phyloP scores from a whole-genome alignment of 2,329 filamentous ascomycete genomes.

The Diaporthe citriasiana region DNA sequence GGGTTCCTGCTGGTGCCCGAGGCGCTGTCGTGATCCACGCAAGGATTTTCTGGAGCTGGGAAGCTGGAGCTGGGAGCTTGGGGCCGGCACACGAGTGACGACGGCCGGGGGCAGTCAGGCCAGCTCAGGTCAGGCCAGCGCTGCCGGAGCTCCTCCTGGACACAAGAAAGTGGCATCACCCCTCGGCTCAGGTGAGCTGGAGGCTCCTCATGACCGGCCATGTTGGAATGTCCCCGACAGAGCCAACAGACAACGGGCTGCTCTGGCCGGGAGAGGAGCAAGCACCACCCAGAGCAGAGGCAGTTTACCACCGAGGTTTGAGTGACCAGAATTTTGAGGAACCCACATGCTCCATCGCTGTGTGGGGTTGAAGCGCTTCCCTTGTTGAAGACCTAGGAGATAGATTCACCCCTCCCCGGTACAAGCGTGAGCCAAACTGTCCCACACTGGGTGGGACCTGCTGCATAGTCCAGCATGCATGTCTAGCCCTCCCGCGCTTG shows the following conservation, averaged over 20 bases:
- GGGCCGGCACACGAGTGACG: slow-evolving; percentile 27
- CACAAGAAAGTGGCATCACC: slow-evolving; percentile 13
- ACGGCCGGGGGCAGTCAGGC: slow-evolving; percentile 8
- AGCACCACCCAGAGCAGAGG: slow-evolving; percentile 11
- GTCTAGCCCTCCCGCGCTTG: slow-evolving; percentile 41
- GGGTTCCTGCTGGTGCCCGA: slow-evolving; percentile 33
- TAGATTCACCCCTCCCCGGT: slow-evolving; percentile 24
- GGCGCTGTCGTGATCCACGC: slow-evolving; percentile 33
- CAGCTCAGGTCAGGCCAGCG: slow-evolving; percentile 7
- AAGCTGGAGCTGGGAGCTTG: slow-evolving; percentile 25
- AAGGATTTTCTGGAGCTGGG: slow-evolving; percentile 33
- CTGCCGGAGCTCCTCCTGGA: slow-evolving; percentile 9
- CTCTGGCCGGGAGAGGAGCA: slow-evolving; percentile 21
- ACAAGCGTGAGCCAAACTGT: slow-evolving; percentile 29
- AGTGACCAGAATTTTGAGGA: slow-evolving; percentile 32
- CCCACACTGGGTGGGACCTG: slow-evolving; percentile 35
- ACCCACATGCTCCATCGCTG: slow-evolving; percentile 38
- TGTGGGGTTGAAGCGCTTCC: slow-evolving; percentile 36
- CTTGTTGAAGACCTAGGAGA: not conserved
- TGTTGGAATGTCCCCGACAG: not conserved
- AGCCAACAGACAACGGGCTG: slow-evolving; percentile 13
- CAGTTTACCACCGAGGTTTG: slow-evolving; percentile 20
- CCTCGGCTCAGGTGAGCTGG: slow-evolving; percentile 18
- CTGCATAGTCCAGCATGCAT: slow-evolving; percentile 34
- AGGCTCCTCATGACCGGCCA: not conserved